phyloP scores from a whole-genome alignment of 1,284 basidiomycete genomes.

The Peniophora sp. region DNA sequence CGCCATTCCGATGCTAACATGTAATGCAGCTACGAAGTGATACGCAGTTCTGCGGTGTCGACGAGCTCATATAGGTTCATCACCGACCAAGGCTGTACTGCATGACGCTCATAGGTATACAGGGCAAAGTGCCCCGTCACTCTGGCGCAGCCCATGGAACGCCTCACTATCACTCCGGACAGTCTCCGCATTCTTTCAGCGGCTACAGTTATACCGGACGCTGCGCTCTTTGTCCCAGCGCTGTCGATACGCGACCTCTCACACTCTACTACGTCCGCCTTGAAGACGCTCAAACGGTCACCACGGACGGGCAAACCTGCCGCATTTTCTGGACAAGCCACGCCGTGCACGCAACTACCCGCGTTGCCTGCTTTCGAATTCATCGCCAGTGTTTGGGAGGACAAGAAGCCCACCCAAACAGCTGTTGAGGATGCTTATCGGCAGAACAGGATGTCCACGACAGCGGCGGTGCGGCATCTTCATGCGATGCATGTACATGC shows the following conservation, averaged over 20 bases:
- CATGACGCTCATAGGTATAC: not conserved
- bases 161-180: conserved; percentile 19
- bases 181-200: conserved; percentile 33
- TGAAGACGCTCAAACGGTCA: conserved; percentile 36
- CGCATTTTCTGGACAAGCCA: conserved; percentile 45
- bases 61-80: conserved; percentile 33
- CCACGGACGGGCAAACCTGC: conserved; percentile 21
- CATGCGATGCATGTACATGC: conserved; percentile 36
- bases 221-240: conserved; percentile 36
- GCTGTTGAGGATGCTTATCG: conserved; percentile 45
- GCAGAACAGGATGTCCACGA: conserved; percentile 50
- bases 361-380: conserved; percentile 42
- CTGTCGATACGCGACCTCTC: conserved; percentile 29
- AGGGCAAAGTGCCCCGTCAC: conserved; percentile 42
- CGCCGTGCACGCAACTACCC: conserved; percentile 37
- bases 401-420: conserved; percentile 46
- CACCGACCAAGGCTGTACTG: not conserved
- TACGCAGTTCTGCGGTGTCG: conserved; percentile 36
- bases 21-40: conserved; percentile 34
- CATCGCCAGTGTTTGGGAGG: conserved; percentile 45
- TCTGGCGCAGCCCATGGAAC: conserved; percentile 37
- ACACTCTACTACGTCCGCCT: conserved; percentile 34
- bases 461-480: conserved; percentile 40
- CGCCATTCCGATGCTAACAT: not conserved
- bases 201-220: conserved; percentile 40